Percentiles rank a stretch among this genome's conserved stretches.
phyloP scores from a whole-genome alignment of 257 asterid species.

The Nicotiana attenuata region DNA sequence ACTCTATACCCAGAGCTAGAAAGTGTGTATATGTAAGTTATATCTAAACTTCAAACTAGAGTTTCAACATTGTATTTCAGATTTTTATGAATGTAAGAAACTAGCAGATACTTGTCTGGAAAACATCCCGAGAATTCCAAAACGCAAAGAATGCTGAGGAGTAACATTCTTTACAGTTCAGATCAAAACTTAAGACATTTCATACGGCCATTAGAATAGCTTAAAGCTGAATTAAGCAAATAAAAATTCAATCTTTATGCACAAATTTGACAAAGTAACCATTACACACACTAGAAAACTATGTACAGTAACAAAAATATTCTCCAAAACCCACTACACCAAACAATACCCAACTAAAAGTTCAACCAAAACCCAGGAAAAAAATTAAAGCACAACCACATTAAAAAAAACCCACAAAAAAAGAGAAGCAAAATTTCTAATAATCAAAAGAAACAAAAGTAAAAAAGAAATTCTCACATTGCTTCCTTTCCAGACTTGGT shows the following conservation, averaged over 20 bases:
- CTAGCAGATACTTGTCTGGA: not conserved
- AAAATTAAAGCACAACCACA: constrained; percentile 13
- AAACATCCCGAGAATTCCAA: not conserved
- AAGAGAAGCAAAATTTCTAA: constrained; percentile 12
- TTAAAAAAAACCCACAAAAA: not conserved
- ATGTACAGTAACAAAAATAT: not conserved
- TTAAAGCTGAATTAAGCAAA: not conserved
- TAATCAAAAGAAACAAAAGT: constrained; percentile 1
- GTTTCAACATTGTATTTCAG: not conserved
- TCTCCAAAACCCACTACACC: not conserved
- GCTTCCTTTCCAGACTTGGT: constrained; percentile 94
- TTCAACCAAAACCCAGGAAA: constrained; percentile 9
- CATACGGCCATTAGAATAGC: not conserved
- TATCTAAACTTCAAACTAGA: not conserved
- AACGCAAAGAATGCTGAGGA: not conserved
- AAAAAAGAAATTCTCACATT: constrained; percentile 58
- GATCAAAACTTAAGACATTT: not conserved
- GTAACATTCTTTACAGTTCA: not conserved
- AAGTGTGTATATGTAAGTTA: not conserved
- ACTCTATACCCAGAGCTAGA: too few species aligned
- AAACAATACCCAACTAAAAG: constrained; percentile 5
- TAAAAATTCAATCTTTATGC: not conserved
- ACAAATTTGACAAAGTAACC: not conserved
- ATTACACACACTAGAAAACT: not conserved
- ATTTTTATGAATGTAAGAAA: not conserved